phyloP scores from a whole-genome alignment of 306 rosid genomes.

The Ormosia emarginata region DNA sequence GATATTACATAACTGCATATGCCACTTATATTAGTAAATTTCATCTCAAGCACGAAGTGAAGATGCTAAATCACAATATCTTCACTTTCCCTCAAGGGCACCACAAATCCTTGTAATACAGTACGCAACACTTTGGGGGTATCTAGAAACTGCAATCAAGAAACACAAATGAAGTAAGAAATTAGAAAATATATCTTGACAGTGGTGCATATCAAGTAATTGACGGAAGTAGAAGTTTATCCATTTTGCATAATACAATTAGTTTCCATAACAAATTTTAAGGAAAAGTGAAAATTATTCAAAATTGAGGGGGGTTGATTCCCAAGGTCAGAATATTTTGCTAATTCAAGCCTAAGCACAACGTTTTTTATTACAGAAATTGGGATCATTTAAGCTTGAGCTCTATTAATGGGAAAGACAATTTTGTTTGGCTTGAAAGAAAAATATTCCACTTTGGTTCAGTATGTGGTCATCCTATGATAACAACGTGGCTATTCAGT shows the following conservation, averaged over 20 bases:
- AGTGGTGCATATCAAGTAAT: not conserved
- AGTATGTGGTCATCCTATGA: not conserved
- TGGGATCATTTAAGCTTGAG: not conserved
- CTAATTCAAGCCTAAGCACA: not conserved
- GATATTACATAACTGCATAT: not conserved
- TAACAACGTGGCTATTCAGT: not conserved
- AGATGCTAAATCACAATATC: slow-evolving; percentile 40
- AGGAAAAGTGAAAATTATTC: not conserved
- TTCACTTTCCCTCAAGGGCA: slow-evolving; percentile 57
- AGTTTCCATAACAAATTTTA: not conserved
- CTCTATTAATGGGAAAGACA: not conserved
- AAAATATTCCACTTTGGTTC: not conserved
- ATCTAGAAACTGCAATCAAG: slow-evolving; percentile 57
- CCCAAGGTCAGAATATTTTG: not conserved
- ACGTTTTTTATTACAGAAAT: too few relatives aligned
- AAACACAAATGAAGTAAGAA: slow-evolving; percentile 19
- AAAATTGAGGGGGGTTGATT: not conserved
- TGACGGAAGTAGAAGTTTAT: not conserved
- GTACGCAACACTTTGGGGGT: slow-evolving; percentile 69
- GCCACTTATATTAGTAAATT: not conserved
- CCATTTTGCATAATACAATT: not conserved
- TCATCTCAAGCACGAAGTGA: not conserved
- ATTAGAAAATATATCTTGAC: not conserved
- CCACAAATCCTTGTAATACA: slow-evolving; percentile 57
- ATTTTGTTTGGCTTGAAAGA: not conserved